Percentiles rank a stretch among this genome's conserved stretches.
These are phyloP conservation scores for Helicostylum pulchrum DNA, from an alignment of 192 early-diverging fungal genomes.

Conservation along the genomic window DNA sequence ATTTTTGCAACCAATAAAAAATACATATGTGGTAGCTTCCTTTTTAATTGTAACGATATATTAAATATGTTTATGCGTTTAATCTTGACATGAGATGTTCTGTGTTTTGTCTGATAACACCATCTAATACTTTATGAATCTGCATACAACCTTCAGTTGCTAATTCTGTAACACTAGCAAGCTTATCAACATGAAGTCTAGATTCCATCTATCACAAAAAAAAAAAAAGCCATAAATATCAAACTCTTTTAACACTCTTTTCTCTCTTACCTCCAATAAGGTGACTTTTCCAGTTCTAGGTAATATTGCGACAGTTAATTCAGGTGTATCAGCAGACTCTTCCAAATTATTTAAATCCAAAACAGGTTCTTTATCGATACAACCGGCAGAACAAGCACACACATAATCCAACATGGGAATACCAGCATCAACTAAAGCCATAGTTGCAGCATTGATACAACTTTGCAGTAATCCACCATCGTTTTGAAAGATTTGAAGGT, in stretches of 20 bases:
- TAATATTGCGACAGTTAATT: constrained; percentile 81
- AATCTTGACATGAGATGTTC: constrained; percentile 41
- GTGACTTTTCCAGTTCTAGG: constrained; percentile 82
- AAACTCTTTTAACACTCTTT: background rate
- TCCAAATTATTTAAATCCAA: constrained; percentile 86
- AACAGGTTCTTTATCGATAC: constrained; percentile 70
- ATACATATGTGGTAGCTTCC: too few relatives aligned
- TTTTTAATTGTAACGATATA: too few relatives aligned
- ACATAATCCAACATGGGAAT: constrained; percentile 83
- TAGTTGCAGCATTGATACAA: constrained; percentile 80
- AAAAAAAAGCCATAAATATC: background rate
- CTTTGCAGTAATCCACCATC: constrained; percentile 81
- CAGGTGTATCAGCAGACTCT: constrained; percentile 83
- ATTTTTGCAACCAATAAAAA: too few relatives aligned
- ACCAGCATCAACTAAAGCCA: constrained; percentile 81
- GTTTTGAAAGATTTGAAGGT: constrained; percentile 87
- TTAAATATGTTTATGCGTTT: constrained; percentile 19
- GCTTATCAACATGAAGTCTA: constrained; percentile 77
- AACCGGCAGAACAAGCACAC: constrained; percentile 86
- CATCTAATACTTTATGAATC: constrained; percentile 60
- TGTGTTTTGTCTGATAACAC: constrained; percentile 51
- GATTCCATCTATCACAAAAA: constrained; percentile 70
- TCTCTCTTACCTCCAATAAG: constrained; percentile 59
- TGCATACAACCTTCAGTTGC: constrained; percentile 70
- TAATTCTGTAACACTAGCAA: constrained; percentile 60